Conservation (phyloP, 1,139 yeast species). For the Protomyces lactucae-debilis region DNA sequence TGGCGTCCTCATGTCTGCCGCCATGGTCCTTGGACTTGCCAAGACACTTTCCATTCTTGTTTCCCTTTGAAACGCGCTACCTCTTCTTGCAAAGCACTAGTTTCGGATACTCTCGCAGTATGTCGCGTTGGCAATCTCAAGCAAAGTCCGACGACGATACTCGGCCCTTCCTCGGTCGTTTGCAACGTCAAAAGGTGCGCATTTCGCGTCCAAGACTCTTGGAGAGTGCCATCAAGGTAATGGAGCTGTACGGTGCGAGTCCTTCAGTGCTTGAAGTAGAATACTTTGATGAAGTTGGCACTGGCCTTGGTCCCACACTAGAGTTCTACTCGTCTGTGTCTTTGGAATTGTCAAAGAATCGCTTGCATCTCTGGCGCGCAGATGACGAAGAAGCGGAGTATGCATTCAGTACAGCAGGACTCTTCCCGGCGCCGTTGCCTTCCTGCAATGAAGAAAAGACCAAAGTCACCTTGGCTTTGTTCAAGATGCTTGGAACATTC, state of each 20-base stretch:
- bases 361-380: constrained; percentile 66
- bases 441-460: background rate
- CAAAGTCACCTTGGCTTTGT: constrained; percentile 46
- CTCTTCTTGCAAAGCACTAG: constrained; percentile 81
- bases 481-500: constrained; percentile 70
- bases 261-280: constrained; percentile 84
- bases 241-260: constrained; percentile 69
- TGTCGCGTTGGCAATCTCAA: constrained; percentile 64
- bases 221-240: constrained; percentile 73
- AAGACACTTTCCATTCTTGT: constrained; percentile 69
- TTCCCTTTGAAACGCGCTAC: constrained; percentile 76
- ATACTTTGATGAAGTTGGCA: constrained; percentile 87
- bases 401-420: constrained; percentile 48
- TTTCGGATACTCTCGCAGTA: constrained; percentile 81
- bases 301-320: constrained; percentile 92
- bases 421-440: constrained; percentile 69
- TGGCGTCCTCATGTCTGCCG: constrained; percentile 80
- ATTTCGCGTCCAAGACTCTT: constrained; percentile 66
- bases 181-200: constrained; percentile 74
- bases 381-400: constrained; percentile 42
- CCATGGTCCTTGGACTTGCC: constrained; percentile 76
- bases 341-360: constrained; percentile 58
- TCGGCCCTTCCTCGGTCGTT: constrained; percentile 59
- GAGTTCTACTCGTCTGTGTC: constrained; percentile 87
- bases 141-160: constrained; percentile 31